Base-by-base conservation (phyloP, 148 eudicot genomes). In the Fagopyrum esculentum region DNA sequence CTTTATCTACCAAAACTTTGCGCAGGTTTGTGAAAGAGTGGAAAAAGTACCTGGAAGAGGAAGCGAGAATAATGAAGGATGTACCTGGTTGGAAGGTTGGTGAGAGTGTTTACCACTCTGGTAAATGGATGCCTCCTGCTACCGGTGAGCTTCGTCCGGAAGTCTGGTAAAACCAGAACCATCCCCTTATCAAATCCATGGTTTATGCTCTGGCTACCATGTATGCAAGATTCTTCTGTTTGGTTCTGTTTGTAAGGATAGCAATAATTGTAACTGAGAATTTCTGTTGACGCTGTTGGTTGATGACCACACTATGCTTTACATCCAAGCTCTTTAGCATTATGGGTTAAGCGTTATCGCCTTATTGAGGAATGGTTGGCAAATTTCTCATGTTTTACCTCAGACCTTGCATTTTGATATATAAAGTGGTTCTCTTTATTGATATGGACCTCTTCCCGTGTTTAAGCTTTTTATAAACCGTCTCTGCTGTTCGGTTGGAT, bases 81-180 rank as follows among this genome's bases (percentile, higher is more conserved):
- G 98, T 94, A 52, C 96, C 98, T 15, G 98, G 98, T 9, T 94
- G 98, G 98, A 90, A 91, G 84, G 98, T 94, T 19, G 98, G 98
- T 66, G 92, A 94, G 80, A 94, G 76, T 73, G 97, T 94, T 52
- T 94, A 94, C 83, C 51, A 94, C 87, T 94, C 98, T 48, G 98
- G 98, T 29, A 85, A 74, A 84, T 94, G 98, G 98, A 91, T 91
- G 98, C 98, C 98, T 63, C 98, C 97, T 22, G 96, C 98, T 45
- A 87, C 89, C 12, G 97, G 98, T 47, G 96, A 91, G 80, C 89
- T 94, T 47, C 97, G 97, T 46, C 98, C 97, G 4, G 98, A 91
- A n/a, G 91, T 91, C 76, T 94, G 98, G 96, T 94, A 78, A 92
- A 66, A 66, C 71, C 45, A 40, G 71, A 35, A 35, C 12, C 71